These are phyloP conservation scores for Nemania serpens DNA, from an alignment of 2,329 filamentous ascomycete species.

Conservation along the genomic window DNA sequence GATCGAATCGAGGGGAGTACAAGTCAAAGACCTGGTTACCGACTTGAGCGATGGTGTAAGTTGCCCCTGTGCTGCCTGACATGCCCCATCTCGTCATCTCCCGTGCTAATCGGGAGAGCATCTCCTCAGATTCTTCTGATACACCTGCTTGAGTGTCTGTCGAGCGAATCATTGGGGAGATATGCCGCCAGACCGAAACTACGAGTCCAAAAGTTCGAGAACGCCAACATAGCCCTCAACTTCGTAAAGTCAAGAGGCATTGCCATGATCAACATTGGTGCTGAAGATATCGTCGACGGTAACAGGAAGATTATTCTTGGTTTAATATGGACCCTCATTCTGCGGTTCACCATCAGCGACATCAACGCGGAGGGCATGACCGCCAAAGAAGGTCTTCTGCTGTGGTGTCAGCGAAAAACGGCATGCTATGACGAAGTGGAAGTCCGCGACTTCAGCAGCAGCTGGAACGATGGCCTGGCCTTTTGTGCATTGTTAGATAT, in stretches of 20 bases:
- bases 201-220: constrained; percentile 95
- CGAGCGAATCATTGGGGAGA: constrained; percentile 89
- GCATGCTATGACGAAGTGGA: constrained; percentile 98
- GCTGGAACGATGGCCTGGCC: constrained; percentile 96
- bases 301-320: constrained; percentile 97
- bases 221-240: constrained; percentile 93
- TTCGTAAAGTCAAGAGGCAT: constrained; percentile 91
- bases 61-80: constrained; percentile 33
- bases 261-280: constrained; percentile 97
- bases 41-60: constrained; percentile 93
- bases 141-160: constrained; percentile 95
- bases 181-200: constrained; percentile 97
- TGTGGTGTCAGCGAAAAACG: constrained; percentile 99
- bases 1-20: constrained; percentile 75
- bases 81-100: background rate
- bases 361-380: constrained; percentile 98
- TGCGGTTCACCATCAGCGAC: constrained; percentile 97
- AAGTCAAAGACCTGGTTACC: constrained; percentile 83
- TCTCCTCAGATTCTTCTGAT: constrained; percentile 80
- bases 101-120: constrained; percentile 6
- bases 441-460: constrained; percentile 89
- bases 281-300: constrained; percentile 96
- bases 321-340: constrained; percentile 97
- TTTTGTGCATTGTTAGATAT: constrained; percentile 97
- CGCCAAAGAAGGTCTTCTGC: constrained; percentile 88